Conservation (phyloP, 129 eudicot genomes). For the Sambucus nigra region DNA sequence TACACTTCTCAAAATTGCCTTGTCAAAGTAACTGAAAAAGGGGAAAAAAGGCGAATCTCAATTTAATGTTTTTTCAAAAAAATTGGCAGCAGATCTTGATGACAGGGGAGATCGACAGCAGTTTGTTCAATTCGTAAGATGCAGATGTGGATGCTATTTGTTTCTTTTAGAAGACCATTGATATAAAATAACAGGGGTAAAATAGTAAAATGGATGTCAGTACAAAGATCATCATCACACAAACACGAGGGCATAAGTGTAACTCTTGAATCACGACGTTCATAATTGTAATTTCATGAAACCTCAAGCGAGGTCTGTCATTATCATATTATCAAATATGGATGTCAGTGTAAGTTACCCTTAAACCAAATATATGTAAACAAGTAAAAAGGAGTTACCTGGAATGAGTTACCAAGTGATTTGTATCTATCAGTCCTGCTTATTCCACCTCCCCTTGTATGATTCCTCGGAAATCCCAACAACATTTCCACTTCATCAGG, state of each 20-base stretch:
- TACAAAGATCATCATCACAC: too few relatives aligned
- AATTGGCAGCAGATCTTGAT: too few relatives aligned
- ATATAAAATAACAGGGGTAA: background rate
- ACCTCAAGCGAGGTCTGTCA: background rate
- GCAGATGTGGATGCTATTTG: background rate
- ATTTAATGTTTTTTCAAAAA: too few relatives aligned
- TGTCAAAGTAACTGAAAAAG: background rate
- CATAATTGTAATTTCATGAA: background rate
- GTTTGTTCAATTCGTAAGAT: too few relatives aligned
- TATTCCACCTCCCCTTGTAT: constrained; percentile 90
- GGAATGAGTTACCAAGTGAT: constrained; percentile 89
- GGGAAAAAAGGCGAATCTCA: background rate
- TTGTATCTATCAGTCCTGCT: constrained; percentile 82
- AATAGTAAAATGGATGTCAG: too few relatives aligned
- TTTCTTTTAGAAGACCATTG: background rate
- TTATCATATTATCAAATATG: too few relatives aligned
- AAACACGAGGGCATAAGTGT: background rate
- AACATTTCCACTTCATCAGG: constrained; percentile 83
- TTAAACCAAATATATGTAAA: background rate
- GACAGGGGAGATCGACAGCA: too few relatives aligned
- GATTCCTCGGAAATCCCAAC: constrained; percentile 83
- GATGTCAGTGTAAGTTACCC: background rate
- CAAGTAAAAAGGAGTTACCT: constrained; percentile 33
- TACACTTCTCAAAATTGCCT: background rate
- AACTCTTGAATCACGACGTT: background rate